Percentiles rank a stretch among this genome's conserved stretches.
These are phyloP conservation scores for Colletotrichum sublineola DNA, from an alignment of 2,329 filamentous ascomycete species.

Conservation along the genomic window DNA sequence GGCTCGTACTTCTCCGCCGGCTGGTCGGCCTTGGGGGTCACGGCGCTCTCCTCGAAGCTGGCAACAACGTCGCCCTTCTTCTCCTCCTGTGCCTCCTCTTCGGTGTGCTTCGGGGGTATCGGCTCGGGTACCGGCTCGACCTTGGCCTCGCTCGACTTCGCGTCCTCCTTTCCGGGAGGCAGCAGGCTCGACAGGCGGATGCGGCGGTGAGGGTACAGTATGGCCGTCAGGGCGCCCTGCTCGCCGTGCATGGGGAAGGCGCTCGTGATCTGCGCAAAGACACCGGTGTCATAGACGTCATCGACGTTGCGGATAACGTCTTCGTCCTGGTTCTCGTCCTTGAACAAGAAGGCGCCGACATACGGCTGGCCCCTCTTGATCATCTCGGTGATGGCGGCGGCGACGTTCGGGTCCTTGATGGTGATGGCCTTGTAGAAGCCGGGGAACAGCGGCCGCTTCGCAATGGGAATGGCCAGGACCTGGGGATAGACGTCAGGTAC, in stretches of 20 bases:
- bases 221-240: slow-evolving; percentile 87
- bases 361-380: slow-evolving; percentile 98
- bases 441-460: slow-evolving; percentile 92
- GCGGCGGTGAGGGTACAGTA: slow-evolving; percentile 94
- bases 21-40: slow-evolving; percentile 69
- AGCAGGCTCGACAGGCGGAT: slow-evolving; percentile 91
- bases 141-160: slow-evolving; percentile 66
- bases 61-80: slow-evolving; percentile 95
- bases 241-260: slow-evolving; percentile 92
- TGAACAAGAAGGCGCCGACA: slow-evolving; percentile 95
- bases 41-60: slow-evolving; percentile 89
- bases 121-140: slow-evolving; percentile 68
- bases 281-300: slow-evolving; percentile 95
- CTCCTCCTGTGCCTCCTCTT: slow-evolving; percentile 69
- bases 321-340: slow-evolving; percentile 93
- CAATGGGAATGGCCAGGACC: slow-evolving; percentile 96
- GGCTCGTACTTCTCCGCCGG: slow-evolving; percentile 78
- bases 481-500: slow-evolving; percentile 97
- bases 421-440: slow-evolving; percentile 99
- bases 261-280: slow-evolving; percentile 98
- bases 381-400: slow-evolving; percentile 93
- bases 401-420: slow-evolving; percentile 92
- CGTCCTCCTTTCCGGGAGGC: slow-evolving; percentile 70
- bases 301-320: slow-evolving; percentile 91
- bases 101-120: slow-evolving; percentile 65